Conservation (phyloP, 2,329 filamentous ascomycete genomes). For the Mycosphaerella arachidis region DNA sequence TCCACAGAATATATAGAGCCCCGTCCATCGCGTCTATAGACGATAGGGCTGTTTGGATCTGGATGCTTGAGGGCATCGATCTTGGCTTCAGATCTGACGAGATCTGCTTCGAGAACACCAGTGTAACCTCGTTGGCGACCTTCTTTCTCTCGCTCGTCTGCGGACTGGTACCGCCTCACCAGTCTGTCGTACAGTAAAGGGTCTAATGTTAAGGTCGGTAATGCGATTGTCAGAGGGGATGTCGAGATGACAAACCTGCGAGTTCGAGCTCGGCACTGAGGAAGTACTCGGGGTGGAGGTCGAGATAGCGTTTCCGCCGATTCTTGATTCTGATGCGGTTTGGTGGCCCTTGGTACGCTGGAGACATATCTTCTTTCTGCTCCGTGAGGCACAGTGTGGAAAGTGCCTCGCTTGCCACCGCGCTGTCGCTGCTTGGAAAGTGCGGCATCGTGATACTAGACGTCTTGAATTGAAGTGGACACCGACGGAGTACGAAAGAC, state of each 20-base stretch:
- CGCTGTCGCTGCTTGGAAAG: background rate
- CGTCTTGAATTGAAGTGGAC: no score
- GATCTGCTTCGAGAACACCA: constrained; percentile 70
- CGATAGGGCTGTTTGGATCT: constrained; percentile 47
- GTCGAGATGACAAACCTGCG: constrained; percentile 44
- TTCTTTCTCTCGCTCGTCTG: constrained; percentile 68
- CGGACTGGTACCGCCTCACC: constrained; percentile 70
- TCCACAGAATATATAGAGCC: constrained; percentile 58
- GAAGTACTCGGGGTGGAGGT: constrained; percentile 70
- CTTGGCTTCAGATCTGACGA: constrained; percentile 71
- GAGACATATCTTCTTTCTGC: background rate
- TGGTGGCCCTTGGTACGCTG: background rate
- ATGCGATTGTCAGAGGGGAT: constrained; percentile 2
- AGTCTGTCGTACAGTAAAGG: constrained; percentile 78
- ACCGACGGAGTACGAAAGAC: no score
- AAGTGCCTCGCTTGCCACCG: background rate
- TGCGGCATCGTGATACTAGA: background rate
- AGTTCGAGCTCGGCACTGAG: constrained; percentile 55
- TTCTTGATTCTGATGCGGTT: constrained; percentile 53
- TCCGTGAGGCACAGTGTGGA: background rate
- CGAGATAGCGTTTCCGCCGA: constrained; percentile 70
- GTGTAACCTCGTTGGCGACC: constrained; percentile 72
- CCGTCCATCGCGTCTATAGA: constrained; percentile 47
- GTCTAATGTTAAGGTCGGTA: constrained; percentile 44
- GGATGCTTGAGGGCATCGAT: constrained; percentile 58